Base-by-base conservation (phyloP, 345 rosid species). In the Eucalyptus guilfoylei region DNA sequence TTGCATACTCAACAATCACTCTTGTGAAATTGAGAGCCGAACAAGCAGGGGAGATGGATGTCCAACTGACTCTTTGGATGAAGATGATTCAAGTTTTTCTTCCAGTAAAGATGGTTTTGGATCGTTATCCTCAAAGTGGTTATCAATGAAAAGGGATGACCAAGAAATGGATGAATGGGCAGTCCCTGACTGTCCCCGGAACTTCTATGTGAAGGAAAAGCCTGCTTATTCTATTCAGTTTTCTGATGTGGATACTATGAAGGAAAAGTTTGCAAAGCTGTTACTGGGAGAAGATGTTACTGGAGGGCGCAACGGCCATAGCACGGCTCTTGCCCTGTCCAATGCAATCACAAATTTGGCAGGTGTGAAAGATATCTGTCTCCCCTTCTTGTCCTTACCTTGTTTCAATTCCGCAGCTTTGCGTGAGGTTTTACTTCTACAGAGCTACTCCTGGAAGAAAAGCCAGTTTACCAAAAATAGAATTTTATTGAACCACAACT, bases 71-170 rank as follows among this genome's bases (percentile, higher is more conserved):
- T 98, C 98, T 26, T 89, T 95, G 86, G 98, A 96, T 72, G 98
- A 96, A 87, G 98, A 94, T 90, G 95, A 92, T 49, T 95, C 98
- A 32, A 96, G 97, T 94, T 96, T 98, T 92, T 97, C 98, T 72
- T 97, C 99, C n/a, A 97, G 98, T 93, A 98, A 95, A 92, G 99
- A 97, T 87, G 97, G 91, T 87, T 96, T 89, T 55, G 97, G 99
- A 83, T 98, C 99, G 42, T 93, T 97, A 87, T 94, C 98, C 89
- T 98, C 99, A 1, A 96, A 98, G 89, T 96, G 98, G 98, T 80
- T 95, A 89, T 55, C 92, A 28, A 81, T 40, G 83, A 96, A 95
- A 93, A 93, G 88, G 88, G 96, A 93, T 24, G 97, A 91, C 45
- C 94, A 88, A 32, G 92, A 92, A 69, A 93, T 87, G 15, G 95